Evolutionary conservation across 2,329 filamentous ascomycete genomes (phyloP), one percentile per base, ranked within the genome.

Genomic region (Paecilomyces niveus): DNA sequence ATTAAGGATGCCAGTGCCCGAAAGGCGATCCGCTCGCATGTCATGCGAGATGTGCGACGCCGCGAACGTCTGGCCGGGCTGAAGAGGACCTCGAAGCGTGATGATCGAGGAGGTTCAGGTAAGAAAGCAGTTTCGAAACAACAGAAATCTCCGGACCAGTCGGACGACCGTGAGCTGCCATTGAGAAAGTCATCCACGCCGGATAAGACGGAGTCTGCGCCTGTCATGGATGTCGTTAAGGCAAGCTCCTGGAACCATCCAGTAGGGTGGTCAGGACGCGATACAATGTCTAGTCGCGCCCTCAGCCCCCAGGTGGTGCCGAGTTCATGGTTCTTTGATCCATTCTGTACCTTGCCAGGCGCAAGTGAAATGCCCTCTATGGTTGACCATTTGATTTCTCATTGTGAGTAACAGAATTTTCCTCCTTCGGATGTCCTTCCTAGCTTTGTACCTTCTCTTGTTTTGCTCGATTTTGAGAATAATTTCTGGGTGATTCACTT

Each of bases 21-120:
- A 51, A 74, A 74, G 62, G 69, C 69, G 11, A 76, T 76, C 53
- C 71, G 74, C 15, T 76, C 74, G 13, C 74, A 76, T 70, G 74
- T 76, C 18, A 76, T 76, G 74, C 72, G 74, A 49, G 69, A 75
- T 62, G 74, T 76, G 15, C 74, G 74, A 45, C 70, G 72, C 31
- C 68, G 71, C n/a, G 74, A 76, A 60, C 65, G 70, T 55, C 68
- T 74, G 5, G 72, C 71, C 13, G 74, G 74, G 2, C 59, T 71
- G 39, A 76, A 74, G 61, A 64, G 74, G 54, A 66, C 66, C 13
- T 69, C 71, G 2, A 72, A 62, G 62, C 70, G 64, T 29, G 72
- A 68, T 35, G 63, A 53, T 54, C 61, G 62, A 9, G 35, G 18
- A 58, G 60, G 35, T 0, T 59, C 59, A 53, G 55, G 57, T 7